Conservation (phyloP, 2,329 filamentous ascomycete genomes). For the Balansia obtecta region DNA sequence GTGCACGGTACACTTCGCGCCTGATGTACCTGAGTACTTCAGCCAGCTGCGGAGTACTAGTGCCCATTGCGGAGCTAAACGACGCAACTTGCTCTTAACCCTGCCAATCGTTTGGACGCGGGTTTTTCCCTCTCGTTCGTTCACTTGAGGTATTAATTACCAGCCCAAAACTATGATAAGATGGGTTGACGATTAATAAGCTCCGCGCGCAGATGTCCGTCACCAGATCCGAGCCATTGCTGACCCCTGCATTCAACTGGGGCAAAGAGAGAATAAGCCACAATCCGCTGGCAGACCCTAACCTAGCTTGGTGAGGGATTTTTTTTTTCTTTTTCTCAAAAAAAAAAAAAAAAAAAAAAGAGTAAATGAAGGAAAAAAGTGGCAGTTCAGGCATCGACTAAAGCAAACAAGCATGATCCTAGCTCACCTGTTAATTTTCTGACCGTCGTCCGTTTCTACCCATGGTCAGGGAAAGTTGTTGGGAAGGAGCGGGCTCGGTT, state of each 20-base stretch:
- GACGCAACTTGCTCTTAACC: too few relatives aligned
- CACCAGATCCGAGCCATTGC: neutral
- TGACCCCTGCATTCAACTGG: neutral
- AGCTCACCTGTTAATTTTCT: neutral
- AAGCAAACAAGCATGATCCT: neutral
- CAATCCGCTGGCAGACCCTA: neutral
- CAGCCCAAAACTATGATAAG: neutral
- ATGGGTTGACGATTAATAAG: neutral
- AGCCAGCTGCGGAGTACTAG: too few relatives aligned
- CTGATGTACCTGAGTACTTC: too few relatives aligned
- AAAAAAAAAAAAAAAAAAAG: too few relatives aligned
- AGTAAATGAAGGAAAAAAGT: neutral
- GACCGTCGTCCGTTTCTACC: neutral
- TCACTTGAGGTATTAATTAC: too few relatives aligned
- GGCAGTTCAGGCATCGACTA: too few relatives aligned
- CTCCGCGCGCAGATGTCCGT: neutral
- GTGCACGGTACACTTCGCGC: slow-evolving; percentile 1
- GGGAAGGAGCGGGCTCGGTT: too few relatives aligned
- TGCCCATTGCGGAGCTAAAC: too few relatives aligned
- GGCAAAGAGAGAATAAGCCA: neutral
- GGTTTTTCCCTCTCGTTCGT: too few relatives aligned
- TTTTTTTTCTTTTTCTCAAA: too few relatives aligned
- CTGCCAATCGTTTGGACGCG: too few relatives aligned
- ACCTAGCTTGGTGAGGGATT: neutral
- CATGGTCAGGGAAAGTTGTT: neutral